Base-by-base conservation (phyloP, 2,329 filamentous ascomycete genomes). In the Phyllosticta capitalensis region DNA sequence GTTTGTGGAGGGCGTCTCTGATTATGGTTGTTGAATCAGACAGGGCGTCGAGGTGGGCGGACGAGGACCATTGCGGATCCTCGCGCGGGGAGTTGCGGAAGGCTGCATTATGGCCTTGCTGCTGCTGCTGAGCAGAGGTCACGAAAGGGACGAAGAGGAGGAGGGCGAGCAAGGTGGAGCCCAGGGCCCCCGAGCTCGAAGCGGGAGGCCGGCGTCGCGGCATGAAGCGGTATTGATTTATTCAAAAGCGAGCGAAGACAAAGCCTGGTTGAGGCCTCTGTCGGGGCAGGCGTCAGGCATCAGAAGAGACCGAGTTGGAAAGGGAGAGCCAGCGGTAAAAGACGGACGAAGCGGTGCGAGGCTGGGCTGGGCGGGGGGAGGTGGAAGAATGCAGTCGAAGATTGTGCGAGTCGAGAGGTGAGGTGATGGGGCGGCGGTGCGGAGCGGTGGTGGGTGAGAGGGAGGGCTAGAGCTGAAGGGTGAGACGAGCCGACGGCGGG, bases 81-180 rank as follows among this genome's bases (percentile, higher is more conserved):
- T 68, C 66, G 60, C 64, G 67, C 54, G 67, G 65, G 54, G 68
- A 67, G 65, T 52, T 67, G 64, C 55, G 63, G 68, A 66, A 66
- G 26, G 52, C 52, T 52, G 54, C n/a, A 45, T 60, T 48, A 30
- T 52, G 54, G 54, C 48, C 58, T 20, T 38, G 69, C 57, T 72
- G 72, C 72, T 75, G 72, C 72, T 74, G 72, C 72, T 72, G 72
- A 72, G 71, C 70, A 63, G 70, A 71, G 64, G 59, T 55, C 45
- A 61, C 56, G 52, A 64, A 48, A 22, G 72, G 69, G 49, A 71
- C 60, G 56, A 73, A 64, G 58, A 73, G 63, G 62, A 74, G 64
- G 52, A 73, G 63, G 54, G 71, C 67, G 62, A 74, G 64, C 57
- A 71, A 63, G 49, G 61, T 57, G 21, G 58, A 60, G 30, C 64